These are phyloP conservation scores for Diaporthe helianthi DNA, from an alignment of 2,329 filamentous ascomycete species.

Conservation along the genomic window DNA sequence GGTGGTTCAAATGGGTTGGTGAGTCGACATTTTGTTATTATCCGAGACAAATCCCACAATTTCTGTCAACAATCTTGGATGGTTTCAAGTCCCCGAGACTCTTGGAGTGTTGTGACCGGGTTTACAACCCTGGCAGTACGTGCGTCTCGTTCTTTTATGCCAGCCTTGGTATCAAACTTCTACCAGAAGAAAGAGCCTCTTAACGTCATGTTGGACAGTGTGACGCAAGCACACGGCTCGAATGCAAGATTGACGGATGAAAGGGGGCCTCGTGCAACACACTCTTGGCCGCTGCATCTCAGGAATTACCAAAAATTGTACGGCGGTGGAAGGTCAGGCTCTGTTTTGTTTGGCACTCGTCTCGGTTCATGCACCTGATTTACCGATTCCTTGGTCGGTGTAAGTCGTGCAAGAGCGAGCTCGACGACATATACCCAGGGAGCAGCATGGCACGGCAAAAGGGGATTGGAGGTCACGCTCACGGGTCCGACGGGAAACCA, in stretches of 20 bases:
- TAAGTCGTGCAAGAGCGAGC: not conserved
- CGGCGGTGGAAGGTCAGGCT: not conserved
- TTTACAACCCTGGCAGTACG: not conserved
- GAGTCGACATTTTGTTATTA: slow-evolving; percentile 33
- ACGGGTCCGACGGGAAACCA: not conserved
- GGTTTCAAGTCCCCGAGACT: slow-evolving; percentile 1
- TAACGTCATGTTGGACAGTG: slow-evolving; percentile 28
- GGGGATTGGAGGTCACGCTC: not conserved
- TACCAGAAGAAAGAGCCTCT: not conserved
- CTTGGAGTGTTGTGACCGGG: not conserved
- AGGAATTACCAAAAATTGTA: too few species aligned
- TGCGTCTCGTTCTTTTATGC: not conserved
- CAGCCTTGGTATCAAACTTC: not conserved
- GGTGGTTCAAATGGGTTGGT: slow-evolving; percentile 36
- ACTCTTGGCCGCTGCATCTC: not conserved
- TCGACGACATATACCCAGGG: not conserved
- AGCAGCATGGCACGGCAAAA: not conserved
- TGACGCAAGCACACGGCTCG: slow-evolving; percentile 13
- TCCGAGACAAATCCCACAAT: slow-evolving; percentile 24
- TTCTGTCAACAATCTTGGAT: not conserved
- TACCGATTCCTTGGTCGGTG: not conserved
- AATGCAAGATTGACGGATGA: slow-evolving; percentile 25
- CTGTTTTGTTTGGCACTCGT: not conserved
- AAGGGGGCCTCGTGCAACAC: slow-evolving; percentile 23
- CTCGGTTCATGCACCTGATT: not conserved